phyloP scores from a whole-genome alignment of 352 stramenopile genomes.

The Saprolegnia parasitica region DNA sequence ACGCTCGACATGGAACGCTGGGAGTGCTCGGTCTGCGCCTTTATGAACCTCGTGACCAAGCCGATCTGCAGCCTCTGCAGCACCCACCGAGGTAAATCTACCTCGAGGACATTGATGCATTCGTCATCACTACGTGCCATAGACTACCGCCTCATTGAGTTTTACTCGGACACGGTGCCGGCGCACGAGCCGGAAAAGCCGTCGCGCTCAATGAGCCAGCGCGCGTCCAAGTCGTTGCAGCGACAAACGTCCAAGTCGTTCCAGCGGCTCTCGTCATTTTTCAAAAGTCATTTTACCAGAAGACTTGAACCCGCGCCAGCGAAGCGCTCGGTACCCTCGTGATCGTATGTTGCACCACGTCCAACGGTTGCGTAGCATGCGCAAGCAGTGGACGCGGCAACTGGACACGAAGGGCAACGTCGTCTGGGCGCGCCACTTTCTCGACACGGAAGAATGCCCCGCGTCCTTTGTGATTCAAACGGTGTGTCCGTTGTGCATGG shows the following conservation, averaged over 20 bases:
- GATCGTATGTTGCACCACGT: neutral
- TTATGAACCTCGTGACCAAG: conserved; percentile 26
- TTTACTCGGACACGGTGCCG: conserved; percentile 14
- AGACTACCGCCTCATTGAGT: neutral
- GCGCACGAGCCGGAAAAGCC: neutral
- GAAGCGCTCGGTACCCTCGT: conserved; percentile 21
- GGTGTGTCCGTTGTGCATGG: neutral
- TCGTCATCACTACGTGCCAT: neutral
- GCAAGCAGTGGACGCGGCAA: conserved; percentile 78
- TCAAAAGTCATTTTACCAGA: conserved; percentile 17
- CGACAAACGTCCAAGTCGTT: conserved; percentile 8
- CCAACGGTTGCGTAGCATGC: conserved; percentile 35
- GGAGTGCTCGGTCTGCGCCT: conserved; percentile 24
- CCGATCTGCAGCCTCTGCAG: conserved; percentile 25
- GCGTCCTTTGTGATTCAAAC: neutral
- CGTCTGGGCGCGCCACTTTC: conserved; percentile 52
- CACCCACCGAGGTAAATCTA: neutral
- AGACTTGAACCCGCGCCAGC: conserved; percentile 22
- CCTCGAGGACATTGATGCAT: neutral
- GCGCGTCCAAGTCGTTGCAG: conserved; percentile 13
- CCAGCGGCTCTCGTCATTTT: conserved; percentile 27
- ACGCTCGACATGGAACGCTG: conserved; percentile 21
- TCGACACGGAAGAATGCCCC: conserved; percentile 14
- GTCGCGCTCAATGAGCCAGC: neutral
- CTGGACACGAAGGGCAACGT: conserved; percentile 64